A percentile compares a stretch with the other conserved stretches of the same genome.
Evolutionary conservation across 2,329 filamentous ascomycete species (phyloP).

Genomic region (Lojkania enalia): DNA sequence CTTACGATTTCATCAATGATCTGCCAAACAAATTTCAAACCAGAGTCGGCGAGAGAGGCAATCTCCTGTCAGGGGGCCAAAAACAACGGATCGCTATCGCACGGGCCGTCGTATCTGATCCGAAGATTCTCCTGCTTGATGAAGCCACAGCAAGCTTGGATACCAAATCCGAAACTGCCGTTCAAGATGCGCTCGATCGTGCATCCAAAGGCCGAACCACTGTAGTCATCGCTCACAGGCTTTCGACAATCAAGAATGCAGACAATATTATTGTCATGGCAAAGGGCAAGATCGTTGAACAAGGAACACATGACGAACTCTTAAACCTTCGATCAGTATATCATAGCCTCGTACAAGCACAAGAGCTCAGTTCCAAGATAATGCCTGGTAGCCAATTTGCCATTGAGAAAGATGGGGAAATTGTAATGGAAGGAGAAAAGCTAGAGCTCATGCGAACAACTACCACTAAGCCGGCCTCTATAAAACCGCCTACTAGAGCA

Average conservation of each 20-base stretch:
- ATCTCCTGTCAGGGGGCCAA: conserved; percentile 89
- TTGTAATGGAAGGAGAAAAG: conserved; percentile 26
- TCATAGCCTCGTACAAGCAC: conserved; percentile 82
- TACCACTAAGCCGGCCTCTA: conserved; percentile 63
- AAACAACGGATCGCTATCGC: conserved; percentile 97
- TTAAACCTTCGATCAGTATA: conserved; percentile 74
- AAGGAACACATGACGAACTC: conserved; percentile 83
- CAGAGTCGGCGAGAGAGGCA: conserved; percentile 92
- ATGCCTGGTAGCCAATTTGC: conserved; percentile 25
- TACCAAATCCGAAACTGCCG: conserved; percentile 90
- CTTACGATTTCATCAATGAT: conserved; percentile 83
- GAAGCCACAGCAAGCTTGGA: conserved; percentile 94
- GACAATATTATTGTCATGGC: conserved; percentile 97
- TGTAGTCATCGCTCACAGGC: conserved; percentile 91
- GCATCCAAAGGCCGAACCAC: conserved; percentile 87
- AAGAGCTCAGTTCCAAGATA: conserved; percentile 56
- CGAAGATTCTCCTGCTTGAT: conserved; percentile 88
- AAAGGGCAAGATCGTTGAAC: conserved; percentile 82
- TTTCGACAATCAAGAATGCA: conserved; percentile 91
- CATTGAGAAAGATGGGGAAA: conserved; percentile 24
- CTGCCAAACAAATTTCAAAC: conserved; percentile 91
- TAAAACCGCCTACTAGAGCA: conserved; percentile 54
- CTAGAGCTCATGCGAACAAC: conserved; percentile 31
- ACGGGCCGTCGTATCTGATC: conserved; percentile 84
- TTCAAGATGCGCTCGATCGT: conserved; percentile 87